Percentiles rank a stretch among this genome's conserved stretches.
These are phyloP conservation scores for Uronychia setigera DNA, from an alignment of 73 alveolate species.

Conservation along the genomic window DNA sequence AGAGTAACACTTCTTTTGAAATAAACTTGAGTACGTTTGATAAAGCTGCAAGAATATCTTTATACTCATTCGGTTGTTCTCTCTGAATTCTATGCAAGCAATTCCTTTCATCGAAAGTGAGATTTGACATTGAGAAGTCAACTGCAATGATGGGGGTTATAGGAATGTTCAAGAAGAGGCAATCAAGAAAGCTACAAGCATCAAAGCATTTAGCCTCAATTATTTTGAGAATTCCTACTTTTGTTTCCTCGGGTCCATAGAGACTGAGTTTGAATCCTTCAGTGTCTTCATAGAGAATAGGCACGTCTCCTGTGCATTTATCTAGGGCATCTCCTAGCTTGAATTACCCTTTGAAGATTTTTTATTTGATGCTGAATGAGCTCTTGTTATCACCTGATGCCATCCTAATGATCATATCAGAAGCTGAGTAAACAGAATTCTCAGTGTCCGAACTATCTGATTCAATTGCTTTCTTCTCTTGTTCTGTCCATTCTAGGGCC, in stretches of 20 bases:
- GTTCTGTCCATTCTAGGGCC: not conserved
- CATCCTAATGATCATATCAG: not conserved
- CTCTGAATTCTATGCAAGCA: constrained; percentile 28
- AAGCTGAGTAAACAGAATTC: not conserved
- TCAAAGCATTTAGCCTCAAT: not conserved
- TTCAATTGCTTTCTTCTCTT: not conserved
- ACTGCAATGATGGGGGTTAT: constrained; percentile 26
- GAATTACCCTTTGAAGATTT: not conserved
- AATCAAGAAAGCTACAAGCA: not conserved
- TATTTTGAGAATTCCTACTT: not conserved
- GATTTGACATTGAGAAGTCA: constrained; percentile 42
- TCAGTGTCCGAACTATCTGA: constrained; percentile 1
- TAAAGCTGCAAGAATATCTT: constrained; percentile 6
- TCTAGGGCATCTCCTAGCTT: not conserved
- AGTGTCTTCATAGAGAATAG: not conserved
- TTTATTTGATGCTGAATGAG: not conserved
- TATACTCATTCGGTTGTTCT: constrained; percentile 38
- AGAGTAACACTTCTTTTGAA: constrained; percentile 30
- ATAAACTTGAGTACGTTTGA: not conserved
- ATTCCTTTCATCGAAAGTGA: constrained; percentile 31
- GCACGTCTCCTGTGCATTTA: too few relatives aligned
- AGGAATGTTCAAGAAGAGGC: not conserved
- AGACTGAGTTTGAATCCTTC: not conserved
- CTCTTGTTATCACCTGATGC: not conserved
- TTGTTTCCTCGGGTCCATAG: not conserved